Evolutionary conservation across 257 asterid species (phyloP), one percentile per base, ranked within the genome.

Genomic region (Asclepias syriaca): DNA sequence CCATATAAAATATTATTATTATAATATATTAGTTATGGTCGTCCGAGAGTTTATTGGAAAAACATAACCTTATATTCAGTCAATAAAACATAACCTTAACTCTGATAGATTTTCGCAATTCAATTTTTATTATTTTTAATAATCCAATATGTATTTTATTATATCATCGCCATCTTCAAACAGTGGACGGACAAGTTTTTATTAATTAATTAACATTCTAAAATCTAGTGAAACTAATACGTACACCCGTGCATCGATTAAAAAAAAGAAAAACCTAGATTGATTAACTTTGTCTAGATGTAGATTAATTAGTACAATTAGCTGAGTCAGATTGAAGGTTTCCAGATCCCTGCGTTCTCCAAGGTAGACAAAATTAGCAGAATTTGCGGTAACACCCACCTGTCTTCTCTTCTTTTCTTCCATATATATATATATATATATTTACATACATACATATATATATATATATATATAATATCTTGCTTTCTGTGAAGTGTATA

Each of bases 171-270:
- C 50, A 37, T 34, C 50, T 4, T 1, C 5, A 64, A 64, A 37
- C 29, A 37, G 27, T 5, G 27, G 18, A 16, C 22, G 21, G 27
- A 34, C 67, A 15, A 63, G 19, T 8, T 15, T 6, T 43, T 5
- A 6, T 1, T 43, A 43, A 43, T 43, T 43, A 43, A 43, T 43
- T 34, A 34, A 64, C 49, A 63, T 37, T 37, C 27, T 64, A 64
- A 37, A 37, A 37, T 37, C 27, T 64, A 37, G 6, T 64, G 48
- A 43, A 34, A 34, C 39, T 34, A 34, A 6, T 9, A 18, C 18
- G 34, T 24, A 13, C 68, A 64, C 68, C 68, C 68, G 68, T 64
- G 68, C 68, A 64, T 64, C 68, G 15, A 37, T 54, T 37, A 24
- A 24, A 24, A 24, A 24, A 24, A 49, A 2, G 0, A 13, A 49